Base-by-base conservation (phyloP, 345 rosid genomes). In the Physaria fendleri region DNA sequence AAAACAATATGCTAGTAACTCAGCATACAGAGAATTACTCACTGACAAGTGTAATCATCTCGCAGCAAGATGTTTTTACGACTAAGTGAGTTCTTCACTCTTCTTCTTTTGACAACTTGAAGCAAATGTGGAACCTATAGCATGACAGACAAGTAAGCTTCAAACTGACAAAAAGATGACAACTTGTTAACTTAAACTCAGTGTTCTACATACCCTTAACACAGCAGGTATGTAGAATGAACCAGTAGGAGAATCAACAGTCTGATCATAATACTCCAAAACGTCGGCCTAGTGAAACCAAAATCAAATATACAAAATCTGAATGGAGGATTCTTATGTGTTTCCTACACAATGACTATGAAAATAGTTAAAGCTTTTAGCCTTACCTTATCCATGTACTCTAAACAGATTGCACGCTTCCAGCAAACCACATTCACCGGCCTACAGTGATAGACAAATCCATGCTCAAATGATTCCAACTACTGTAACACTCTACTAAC, bases 181-280 rank as follows among this genome's bases (percentile, higher is more conserved):
- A 70, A 38, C 32, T 23, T 2, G 25, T n/a, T 3, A 49, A 16
- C 5, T n/a, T 55, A 22, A 29, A 16, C 20, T 48, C 53, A 70
- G n/a, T 43, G 17, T 17, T 66, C 21, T 40, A 41, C 79, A 40
- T 88, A 88, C 97, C 93, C 97, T 81, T 79, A 92, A 78, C 1
- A 92, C 99, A 17, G 99, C 97, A 30, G 99, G 99, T 71, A 92
- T 92, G 68, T 85, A 81, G 79, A 77, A 92, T 54, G 94, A 85
- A 71, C 99, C 97, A 27, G 73, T 78, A 8, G 89, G 86, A 28
- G 97, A 88, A 72, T 70, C 76, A 49, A 92, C 90, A 27, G 97
- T 76, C 71, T 80, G 95, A 74, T 88, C 87, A 71, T 92, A 92
- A 63, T 92, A 92, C 72, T 89, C 95, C 64, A 93, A 71, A 48